Conservation (phyloP, 1,284 basidiomycete species). For the Cystobasidium pallidum region DNA sequence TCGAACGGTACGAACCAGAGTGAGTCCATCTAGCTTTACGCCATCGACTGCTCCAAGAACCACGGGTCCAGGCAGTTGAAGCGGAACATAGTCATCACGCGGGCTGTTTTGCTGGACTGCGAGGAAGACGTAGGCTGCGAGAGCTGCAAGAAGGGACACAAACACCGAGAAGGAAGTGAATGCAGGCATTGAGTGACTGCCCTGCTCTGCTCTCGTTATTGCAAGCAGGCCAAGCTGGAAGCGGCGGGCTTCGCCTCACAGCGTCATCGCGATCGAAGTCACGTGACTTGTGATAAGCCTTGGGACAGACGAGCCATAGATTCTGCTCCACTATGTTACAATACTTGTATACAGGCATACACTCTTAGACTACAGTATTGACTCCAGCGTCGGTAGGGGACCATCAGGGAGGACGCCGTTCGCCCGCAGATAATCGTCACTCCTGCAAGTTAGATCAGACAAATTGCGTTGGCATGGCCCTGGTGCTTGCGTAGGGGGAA, state of each 20-base stretch:
- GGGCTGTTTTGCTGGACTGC: conserved; percentile 27
- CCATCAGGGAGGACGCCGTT: conserved; percentile 11
- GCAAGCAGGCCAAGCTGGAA: conserved; percentile 7
- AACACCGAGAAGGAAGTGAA: conserved; percentile 5
- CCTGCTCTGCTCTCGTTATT: neutral
- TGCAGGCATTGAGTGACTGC: conserved; percentile 10
- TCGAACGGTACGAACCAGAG: conserved; percentile 35
- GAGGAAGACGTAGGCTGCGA: conserved; percentile 40
- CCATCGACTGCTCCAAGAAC: conserved; percentile 34
- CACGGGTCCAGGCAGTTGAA: conserved; percentile 29
- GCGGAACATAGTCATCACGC: conserved; percentile 27
- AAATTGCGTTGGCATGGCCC: too few relatives aligned
- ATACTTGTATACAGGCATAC: neutral
- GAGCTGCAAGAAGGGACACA: neutral
- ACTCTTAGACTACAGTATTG: neutral
- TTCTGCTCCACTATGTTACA: neutral
- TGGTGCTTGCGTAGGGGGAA: neutral
- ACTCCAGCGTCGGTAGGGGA: conserved; percentile 1
- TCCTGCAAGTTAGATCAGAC: neutral
- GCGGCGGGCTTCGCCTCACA: neutral
- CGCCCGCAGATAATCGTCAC: conserved; percentile 19
- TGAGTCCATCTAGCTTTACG: conserved; percentile 42
- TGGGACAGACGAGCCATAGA: too few relatives aligned
- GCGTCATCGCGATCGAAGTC: conserved; percentile 2
- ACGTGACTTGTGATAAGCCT: neutral